Conservation (phyloP, 345 rosid species). For the Acer saccharum region DNA sequence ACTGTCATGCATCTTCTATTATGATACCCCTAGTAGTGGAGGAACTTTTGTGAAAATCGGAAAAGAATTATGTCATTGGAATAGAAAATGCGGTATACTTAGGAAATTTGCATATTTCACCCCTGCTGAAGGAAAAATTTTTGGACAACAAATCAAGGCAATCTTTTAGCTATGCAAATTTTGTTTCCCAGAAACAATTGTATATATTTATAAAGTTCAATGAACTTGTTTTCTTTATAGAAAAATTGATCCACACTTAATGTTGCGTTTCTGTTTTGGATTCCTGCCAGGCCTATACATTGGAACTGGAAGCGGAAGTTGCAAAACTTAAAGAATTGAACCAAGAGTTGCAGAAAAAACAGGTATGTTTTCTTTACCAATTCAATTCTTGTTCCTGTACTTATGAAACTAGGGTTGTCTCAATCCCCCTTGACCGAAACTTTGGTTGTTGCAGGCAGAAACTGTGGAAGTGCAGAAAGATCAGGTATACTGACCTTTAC, state of each 20-base stretch:
- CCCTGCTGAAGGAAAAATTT: not conserved
- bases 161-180: not conserved
- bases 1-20: not conserved
- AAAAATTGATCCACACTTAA: not conserved
- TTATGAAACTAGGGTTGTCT: constrained; percentile 2
- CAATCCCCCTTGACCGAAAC: constrained; percentile 6
- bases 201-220: not conserved
- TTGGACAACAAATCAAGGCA: too few relatives aligned
- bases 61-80: not conserved
- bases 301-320: constrained; percentile 93
- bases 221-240: not conserved
- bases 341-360: constrained; percentile 71
- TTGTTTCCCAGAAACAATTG: not conserved
- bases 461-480: constrained; percentile 54
- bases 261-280: constrained; percentile 12
- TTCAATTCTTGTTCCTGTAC: not conserved
- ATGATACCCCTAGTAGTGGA: not conserved
- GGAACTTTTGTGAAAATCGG: not conserved
- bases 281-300: constrained; percentile 76
- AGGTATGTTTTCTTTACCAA: constrained; percentile 49
- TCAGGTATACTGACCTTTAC: constrained; percentile 45
- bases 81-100: not conserved
- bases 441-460: constrained; percentile 57
- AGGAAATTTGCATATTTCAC: not conserved
- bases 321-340: constrained; percentile 80